Conservation (phyloP, 202 grass and related monocot species). For the Panicum virgatum region DNA sequence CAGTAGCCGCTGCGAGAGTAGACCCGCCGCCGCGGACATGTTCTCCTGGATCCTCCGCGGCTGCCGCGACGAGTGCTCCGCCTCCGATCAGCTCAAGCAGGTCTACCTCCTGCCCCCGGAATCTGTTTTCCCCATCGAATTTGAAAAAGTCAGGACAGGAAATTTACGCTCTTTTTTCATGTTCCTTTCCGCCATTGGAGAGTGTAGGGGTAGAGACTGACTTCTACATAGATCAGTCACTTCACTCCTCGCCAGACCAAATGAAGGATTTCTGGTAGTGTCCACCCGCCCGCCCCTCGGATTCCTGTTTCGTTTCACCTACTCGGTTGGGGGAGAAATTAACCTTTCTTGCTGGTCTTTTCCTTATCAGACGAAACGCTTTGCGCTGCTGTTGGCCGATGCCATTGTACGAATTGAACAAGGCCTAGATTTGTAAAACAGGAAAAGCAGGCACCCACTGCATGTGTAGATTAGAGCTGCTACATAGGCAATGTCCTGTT, state of each 20-base stretch:
- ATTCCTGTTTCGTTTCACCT: not conserved
- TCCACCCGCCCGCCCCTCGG: not conserved
- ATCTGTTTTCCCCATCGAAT: not conserved
- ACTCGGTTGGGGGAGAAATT: not conserved
- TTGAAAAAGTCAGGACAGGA: not conserved
- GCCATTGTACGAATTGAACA: not conserved
- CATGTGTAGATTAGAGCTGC: not conserved
- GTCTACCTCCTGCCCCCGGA: constrained; percentile 18
- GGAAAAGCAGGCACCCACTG: not conserved
- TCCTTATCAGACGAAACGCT: not conserved
- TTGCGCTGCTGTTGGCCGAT: not conserved
- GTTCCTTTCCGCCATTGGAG: not conserved
- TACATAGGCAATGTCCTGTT: not conserved
- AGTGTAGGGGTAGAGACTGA: not conserved
- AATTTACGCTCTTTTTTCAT: fast-evolving
- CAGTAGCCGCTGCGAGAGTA: not conserved
- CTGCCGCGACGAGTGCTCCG: constrained; percentile 61
- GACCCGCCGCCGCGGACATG: constrained; percentile 38
- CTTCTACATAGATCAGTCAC: not conserved
- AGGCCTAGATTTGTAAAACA: constrained; percentile 22
- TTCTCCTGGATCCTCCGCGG: constrained; percentile 73
- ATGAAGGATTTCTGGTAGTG: not conserved
- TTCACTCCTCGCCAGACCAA: not conserved
- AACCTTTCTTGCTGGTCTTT: not conserved
- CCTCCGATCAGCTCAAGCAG: constrained; percentile 86